A percentile compares a stretch with the other conserved stretches of the same genome.
Evolutionary conservation across 164 flowering plant species (phyloP).

Genomic region (Stephania yunnanensis): DNA sequence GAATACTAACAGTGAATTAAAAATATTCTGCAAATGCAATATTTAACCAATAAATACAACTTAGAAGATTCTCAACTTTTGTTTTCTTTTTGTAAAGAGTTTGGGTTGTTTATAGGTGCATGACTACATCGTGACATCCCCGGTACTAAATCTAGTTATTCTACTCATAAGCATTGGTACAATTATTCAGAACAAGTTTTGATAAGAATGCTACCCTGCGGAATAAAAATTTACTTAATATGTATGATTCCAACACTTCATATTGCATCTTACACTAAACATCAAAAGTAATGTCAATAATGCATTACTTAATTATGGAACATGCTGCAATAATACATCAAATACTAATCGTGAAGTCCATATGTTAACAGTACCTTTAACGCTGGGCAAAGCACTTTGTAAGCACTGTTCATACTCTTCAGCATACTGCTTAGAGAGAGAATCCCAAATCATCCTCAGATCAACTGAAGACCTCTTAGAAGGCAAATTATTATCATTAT

Average conservation of each 20-base stretch:
- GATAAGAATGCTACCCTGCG: too few species aligned
- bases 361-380: slow-evolving; percentile 38
- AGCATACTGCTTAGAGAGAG: slow-evolving; percentile 68
- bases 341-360: slow-evolving; percentile 1
- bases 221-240: background rate
- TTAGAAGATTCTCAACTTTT: background rate
- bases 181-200: background rate
- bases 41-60: background rate
- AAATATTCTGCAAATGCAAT: background rate
- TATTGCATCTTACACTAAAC: background rate
- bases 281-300: background rate
- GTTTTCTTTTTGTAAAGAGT: background rate
- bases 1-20: background rate
- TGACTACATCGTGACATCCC: background rate
- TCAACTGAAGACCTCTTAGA: slow-evolving; percentile 67
- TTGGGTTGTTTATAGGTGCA: background rate
- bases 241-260: background rate
- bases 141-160: background rate
- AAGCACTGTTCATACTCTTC: slow-evolving; percentile 92
- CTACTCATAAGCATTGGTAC: background rate
- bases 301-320: background rate
- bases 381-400: slow-evolving; percentile 49
- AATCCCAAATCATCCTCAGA: slow-evolving; percentile 70
- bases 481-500: slow-evolving; percentile 35
- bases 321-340: background rate